Conservation (phyloP, 495 filamentous ascomycete species). For the Xylaria grammica region DNA sequence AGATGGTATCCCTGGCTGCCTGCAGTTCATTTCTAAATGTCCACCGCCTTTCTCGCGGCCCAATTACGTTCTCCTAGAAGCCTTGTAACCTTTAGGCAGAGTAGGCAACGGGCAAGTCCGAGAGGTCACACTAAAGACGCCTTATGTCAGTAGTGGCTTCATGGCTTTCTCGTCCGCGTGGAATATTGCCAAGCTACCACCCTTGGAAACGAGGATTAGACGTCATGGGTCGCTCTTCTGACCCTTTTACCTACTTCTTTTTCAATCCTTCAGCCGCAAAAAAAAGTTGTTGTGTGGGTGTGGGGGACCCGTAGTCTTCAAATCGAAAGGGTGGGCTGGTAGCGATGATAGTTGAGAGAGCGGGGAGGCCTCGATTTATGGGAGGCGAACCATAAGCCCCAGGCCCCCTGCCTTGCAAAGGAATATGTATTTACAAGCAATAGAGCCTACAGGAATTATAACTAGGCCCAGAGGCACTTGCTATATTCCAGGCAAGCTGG, state of each 20-base stretch:
- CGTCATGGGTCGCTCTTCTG: no score
- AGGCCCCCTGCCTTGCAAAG: background rate
- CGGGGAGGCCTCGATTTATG: conserved; percentile 12
- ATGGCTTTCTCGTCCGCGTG: background rate
- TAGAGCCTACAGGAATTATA: background rate
- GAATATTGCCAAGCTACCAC: background rate
- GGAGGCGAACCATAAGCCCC: background rate
- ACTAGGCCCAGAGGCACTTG: background rate
- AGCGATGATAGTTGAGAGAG: no score
- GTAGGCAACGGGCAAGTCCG: background rate
- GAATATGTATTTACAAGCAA: background rate
- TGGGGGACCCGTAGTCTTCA: background rate
- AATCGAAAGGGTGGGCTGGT: no score
- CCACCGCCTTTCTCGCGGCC: no score
- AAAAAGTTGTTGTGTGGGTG: no score
- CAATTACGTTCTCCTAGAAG: no score
- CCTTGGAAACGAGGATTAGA: background rate
- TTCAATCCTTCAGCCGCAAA: no score
- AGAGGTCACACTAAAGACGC: background rate
- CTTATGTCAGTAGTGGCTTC: background rate
- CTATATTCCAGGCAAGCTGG: background rate
- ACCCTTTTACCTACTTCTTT: no score
- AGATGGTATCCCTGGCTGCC: no score
- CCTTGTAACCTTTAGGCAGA: no score
- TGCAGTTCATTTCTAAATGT: no score